Percentiles rank a stretch among this genome's conserved stretches.
Evolutionary conservation across 2,329 filamentous ascomycete species (phyloP).

Genomic region (Alternaria brassicicola): DNA sequence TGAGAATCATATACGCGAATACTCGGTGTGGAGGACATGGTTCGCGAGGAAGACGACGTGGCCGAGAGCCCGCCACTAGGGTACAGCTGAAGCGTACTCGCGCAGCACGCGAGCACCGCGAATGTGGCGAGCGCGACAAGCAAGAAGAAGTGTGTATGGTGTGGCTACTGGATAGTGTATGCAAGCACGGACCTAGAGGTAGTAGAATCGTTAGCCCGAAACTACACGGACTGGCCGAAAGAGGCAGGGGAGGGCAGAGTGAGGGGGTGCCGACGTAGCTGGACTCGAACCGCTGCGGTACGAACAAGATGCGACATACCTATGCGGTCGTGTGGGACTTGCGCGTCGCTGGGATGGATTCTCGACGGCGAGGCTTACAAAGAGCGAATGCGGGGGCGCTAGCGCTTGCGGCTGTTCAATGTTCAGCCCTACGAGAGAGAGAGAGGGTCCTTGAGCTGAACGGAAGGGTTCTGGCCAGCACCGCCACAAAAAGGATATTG

Average conservation of each 20-base stretch:
- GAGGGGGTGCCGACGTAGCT: constrained; percentile 8
- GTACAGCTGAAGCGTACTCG: constrained; percentile 44
- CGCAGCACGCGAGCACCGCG: constrained; percentile 30
- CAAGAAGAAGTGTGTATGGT: constrained; percentile 12
- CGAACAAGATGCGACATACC: constrained; percentile 18
- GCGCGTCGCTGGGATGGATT: constrained; percentile 16
- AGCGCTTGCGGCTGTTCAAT: constrained; percentile 14
- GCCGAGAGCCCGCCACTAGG: constrained; percentile 38
- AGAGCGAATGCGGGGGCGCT: constrained; percentile 22
- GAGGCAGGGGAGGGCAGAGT: constrained; percentile 23
- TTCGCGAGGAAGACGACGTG: constrained; percentile 32
- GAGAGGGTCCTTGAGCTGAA: constrained; percentile 16
- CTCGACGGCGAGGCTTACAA: constrained; percentile 24
- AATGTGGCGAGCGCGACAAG: constrained; percentile 37
- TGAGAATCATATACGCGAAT: constrained; percentile 53
- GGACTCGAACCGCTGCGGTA: constrained; percentile 4
- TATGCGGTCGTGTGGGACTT: constrained; percentile 1
- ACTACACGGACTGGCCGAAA: constrained; percentile 29
- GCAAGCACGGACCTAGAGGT: constrained; percentile 26
- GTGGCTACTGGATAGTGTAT: constrained; percentile 26
- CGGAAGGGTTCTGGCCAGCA: constrained; percentile 24
- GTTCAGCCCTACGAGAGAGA: constrained; percentile 11
- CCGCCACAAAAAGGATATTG: constrained; percentile 26
- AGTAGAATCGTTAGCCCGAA: constrained; percentile 14
- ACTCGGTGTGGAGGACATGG: constrained; percentile 47